Evolutionary conservation across 495 filamentous ascomycete species (phyloP).

Genomic region (Aspergillus cavernicola): DNA sequence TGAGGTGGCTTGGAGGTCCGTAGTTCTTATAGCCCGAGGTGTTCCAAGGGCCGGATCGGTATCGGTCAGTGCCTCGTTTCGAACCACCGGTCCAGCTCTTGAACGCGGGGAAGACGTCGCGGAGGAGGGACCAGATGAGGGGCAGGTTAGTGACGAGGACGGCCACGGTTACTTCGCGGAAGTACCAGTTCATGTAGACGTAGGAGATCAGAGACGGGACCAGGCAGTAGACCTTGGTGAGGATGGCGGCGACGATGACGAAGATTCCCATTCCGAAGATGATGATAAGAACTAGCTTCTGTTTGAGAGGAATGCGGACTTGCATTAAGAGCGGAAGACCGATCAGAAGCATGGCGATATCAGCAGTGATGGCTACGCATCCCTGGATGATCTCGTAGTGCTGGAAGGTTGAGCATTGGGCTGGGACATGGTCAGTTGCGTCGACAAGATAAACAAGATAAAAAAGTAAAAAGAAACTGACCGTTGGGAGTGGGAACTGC

Average conservation of each 20-base stretch:
- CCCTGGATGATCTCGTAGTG: conserved; percentile 51
- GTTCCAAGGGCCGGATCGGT: conserved; percentile 37
- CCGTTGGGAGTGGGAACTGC: conserved; percentile 43
- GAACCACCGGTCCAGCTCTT: conserved; percentile 47
- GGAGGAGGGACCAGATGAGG: conserved; percentile 59
- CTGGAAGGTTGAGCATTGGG: conserved; percentile 50
- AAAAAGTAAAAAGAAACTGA: conserved; percentile 13
- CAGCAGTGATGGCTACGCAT: conserved; percentile 61
- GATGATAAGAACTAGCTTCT: conserved; percentile 54
- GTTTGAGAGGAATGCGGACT: conserved; percentile 49
- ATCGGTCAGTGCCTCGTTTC: conserved; percentile 33
- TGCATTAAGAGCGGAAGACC: conserved; percentile 60
- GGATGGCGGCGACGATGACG: conserved; percentile 59
- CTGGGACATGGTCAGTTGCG: conserved; percentile 11
- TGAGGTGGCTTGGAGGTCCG: conserved; percentile 30
- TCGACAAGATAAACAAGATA: not conserved
- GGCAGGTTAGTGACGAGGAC: conserved; percentile 64
- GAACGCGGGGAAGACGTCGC: conserved; percentile 53
- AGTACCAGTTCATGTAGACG: conserved; percentile 68
- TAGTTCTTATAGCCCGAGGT: conserved; percentile 30
- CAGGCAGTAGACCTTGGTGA: conserved; percentile 68
- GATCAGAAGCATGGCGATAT: conserved; percentile 61
- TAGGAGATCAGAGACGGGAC: conserved; percentile 44
- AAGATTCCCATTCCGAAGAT: conserved; percentile 60
- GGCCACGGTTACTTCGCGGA: conserved; percentile 64